Percentiles rank a stretch among this genome's conserved stretches.
These are phyloP conservation scores for Corylus americana DNA, from an alignment of 306 rosid species.

Conservation along the genomic window DNA sequence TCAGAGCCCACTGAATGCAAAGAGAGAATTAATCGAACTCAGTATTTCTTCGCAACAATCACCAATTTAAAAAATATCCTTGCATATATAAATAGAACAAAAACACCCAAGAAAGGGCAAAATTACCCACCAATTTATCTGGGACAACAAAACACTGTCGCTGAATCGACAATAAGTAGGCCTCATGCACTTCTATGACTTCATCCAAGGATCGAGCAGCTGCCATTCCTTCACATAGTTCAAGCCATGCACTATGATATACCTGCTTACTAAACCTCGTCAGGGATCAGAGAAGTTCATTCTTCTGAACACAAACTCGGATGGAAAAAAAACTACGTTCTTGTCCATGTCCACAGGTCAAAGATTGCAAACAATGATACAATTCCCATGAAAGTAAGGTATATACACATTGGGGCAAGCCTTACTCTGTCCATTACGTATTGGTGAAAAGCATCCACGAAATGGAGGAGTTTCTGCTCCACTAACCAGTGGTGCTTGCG, in stretches of 20 bases:
- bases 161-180: conserved; percentile 84
- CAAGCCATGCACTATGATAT: conserved; percentile 99
- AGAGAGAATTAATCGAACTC: conserved; percentile 23
- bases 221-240: conserved; percentile 85
- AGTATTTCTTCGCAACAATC: conserved; percentile 31
- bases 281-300: conserved; percentile 31
- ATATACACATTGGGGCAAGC: conserved; percentile 16
- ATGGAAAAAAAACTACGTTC: conserved; percentile 10
- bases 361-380: background rate
- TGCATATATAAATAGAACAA: conserved; percentile 15
- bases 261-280: conserved; percentile 61
- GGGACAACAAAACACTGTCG: conserved; percentile 98
- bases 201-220: conserved; percentile 85
- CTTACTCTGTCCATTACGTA: conserved; percentile 97
- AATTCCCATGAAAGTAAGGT: conserved; percentile 21
- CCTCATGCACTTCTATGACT: conserved; percentile 91
- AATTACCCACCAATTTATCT: conserved; percentile 80
- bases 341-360: background rate
- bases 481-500: conserved; percentile 85
- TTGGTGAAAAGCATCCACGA: conserved; percentile 98
- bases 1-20: conserved; percentile 83
- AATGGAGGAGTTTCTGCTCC: conserved; percentile 98
- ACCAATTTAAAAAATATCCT: conserved; percentile 26
- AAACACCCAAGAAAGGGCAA: conserved; percentile 13
- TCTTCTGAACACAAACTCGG: conserved; percentile 12